phyloP scores from a whole-genome alignment of 306 rosid species.

The Castanea crenata region DNA sequence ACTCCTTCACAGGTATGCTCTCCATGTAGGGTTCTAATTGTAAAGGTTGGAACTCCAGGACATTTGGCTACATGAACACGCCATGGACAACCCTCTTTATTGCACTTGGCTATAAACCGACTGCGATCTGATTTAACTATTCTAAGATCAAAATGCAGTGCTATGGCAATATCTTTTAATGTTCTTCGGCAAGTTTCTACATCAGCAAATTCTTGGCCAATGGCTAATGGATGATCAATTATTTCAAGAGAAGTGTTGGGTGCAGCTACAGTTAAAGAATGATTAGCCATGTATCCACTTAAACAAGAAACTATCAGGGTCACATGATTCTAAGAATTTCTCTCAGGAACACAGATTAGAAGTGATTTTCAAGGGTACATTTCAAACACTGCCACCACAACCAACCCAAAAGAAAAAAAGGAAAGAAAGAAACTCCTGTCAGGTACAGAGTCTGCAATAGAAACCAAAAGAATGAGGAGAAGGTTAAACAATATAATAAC shows the following conservation, averaged over 20 bases:
- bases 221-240: conserved; percentile 52
- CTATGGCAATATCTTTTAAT: conserved; percentile 95
- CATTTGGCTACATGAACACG: conserved; percentile 99
- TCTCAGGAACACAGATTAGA: conserved; percentile 36
- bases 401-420: not conserved
- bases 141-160: conserved; percentile 95
- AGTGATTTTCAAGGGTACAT: conserved; percentile 26
- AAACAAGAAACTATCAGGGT: conserved; percentile 35
- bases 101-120: conserved; percentile 97
- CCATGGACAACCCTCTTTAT: conserved; percentile 99
- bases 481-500: conserved; percentile 19
- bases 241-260: conserved; percentile 39
- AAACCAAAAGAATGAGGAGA: conserved; percentile 12
- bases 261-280: conserved; percentile 47
- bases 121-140: conserved; percentile 98
- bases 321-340: conserved; percentile 45
- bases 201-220: conserved; percentile 97
- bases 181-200: conserved; percentile 94
- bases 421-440: conserved; percentile 21
- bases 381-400: conserved; percentile 34
- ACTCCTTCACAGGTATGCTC: conserved; percentile 99
- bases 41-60: conserved; percentile 94
- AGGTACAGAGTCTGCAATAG: conserved; percentile 30
- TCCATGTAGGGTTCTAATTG: conserved; percentile 83
- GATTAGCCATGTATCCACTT: conserved; percentile 64